These are phyloP conservation scores for Hyaloscypha variabilis DNA, from an alignment of 495 filamentous ascomycete species.

Conservation along the genomic window DNA sequence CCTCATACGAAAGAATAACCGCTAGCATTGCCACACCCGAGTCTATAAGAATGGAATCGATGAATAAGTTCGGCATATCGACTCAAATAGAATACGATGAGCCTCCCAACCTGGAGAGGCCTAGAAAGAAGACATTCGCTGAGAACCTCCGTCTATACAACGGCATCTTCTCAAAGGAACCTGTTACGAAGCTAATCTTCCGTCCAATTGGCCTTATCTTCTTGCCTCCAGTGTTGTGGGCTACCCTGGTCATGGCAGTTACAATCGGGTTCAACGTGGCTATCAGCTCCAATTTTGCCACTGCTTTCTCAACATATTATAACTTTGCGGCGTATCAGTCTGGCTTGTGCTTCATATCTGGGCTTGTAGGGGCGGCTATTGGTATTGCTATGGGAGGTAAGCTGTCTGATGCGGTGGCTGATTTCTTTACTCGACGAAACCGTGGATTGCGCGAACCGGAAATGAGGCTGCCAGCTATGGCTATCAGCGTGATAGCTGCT, in stretches of 20 bases:
- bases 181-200: conserved; percentile 43
- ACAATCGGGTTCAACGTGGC: conserved; percentile 56
- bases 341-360: conserved; percentile 49
- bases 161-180: conserved; percentile 47
- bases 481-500: conserved; percentile 41
- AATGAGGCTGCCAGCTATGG: conserved; percentile 52
- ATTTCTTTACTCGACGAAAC: conserved; percentile 51
- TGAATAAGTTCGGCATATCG: no score
- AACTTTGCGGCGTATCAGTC: conserved; percentile 48
- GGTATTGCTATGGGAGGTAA: conserved; percentile 50
- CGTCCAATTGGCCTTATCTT: conserved; percentile 47
- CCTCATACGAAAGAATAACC: no score
- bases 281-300: conserved; percentile 49
- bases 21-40: no score
- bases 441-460: conserved; percentile 53
- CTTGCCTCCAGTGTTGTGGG: conserved; percentile 53
- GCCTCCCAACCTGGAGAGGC: background rate
- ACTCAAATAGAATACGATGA: background rate
- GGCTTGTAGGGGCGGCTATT: conserved; percentile 47
- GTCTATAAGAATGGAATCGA: no score
- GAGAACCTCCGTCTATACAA: no score
- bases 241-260: conserved; percentile 47
- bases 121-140: conserved; percentile 30
- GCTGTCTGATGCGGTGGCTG: conserved; percentile 50
- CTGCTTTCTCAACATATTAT: conserved; percentile 46